Evolutionary conservation across 2,329 filamentous ascomycete species (phyloP).

Genomic region (Aureobasidium namibiae): DNA sequence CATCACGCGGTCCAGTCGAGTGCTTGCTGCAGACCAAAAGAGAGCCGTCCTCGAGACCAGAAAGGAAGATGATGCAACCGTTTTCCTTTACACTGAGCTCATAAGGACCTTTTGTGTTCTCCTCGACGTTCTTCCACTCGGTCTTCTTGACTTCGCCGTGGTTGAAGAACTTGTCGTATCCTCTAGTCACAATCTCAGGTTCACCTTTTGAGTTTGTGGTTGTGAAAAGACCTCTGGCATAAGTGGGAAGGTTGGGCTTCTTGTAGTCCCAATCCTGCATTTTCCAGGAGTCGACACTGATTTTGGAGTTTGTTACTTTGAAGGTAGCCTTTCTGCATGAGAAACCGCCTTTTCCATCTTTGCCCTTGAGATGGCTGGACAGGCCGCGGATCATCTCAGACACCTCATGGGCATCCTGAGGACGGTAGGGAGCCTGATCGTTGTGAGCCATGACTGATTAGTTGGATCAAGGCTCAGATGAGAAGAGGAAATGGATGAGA

Average conservation of each 20-base stretch:
- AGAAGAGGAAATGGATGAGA: background rate
- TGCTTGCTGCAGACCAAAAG: constrained; percentile 98
- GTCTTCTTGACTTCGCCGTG: constrained; percentile 73
- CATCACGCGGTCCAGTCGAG: constrained; percentile 73
- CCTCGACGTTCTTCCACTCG: constrained; percentile 70
- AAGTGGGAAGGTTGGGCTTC: constrained; percentile 72
- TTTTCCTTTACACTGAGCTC: constrained; percentile 97
- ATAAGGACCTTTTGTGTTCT: constrained; percentile 74
- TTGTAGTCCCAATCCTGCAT: constrained; percentile 97
- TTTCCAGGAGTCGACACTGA: constrained; percentile 81
- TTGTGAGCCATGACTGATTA: constrained; percentile 42
- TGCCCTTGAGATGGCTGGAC: constrained; percentile 48
- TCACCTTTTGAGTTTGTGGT: constrained; percentile 55
- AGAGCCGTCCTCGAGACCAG: constrained; percentile 80
- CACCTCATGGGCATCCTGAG: constrained; percentile 64
- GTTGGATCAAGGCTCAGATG: background rate
- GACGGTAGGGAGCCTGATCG: constrained; percentile 50
- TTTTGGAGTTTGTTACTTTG: constrained; percentile 54
- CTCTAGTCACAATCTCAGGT: constrained; percentile 73
- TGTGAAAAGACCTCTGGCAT: constrained; percentile 93
- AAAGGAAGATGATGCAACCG: constrained; percentile 98
- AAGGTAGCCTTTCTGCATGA: constrained; percentile 77
- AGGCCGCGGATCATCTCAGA: constrained; percentile 57
- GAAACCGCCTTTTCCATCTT: constrained; percentile 50
- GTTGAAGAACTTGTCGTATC: constrained; percentile 99